Evolutionary conservation across 176 grass and related monocot genomes (phyloP).

Genomic region (Oryza meyeriana): DNA sequence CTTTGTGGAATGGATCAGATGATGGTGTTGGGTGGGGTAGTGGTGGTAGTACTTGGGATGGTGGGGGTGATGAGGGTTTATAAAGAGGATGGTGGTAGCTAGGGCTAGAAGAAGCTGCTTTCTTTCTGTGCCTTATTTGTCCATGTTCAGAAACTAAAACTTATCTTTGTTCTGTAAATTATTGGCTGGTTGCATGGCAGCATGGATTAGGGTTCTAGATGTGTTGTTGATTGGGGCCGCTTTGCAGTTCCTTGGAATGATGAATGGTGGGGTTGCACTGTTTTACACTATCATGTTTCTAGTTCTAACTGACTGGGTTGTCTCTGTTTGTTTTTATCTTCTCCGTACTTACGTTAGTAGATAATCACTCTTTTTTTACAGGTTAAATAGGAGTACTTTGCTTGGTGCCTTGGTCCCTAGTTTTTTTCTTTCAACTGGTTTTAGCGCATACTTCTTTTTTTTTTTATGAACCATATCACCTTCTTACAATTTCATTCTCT

Average conservation of each 20-base stretch:
- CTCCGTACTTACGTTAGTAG: neutral
- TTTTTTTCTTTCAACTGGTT: neutral
- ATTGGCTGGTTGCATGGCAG: conserved; percentile 37
- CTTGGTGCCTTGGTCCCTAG: neutral
- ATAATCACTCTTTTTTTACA: neutral
- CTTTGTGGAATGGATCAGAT: conserved; percentile 38
- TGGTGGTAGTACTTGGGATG: conserved; percentile 16
- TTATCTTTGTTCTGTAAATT: conserved; percentile 42
- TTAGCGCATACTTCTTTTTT: neutral
- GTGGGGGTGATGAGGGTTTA: conserved; percentile 27
- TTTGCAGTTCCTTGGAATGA: conserved; percentile 40
- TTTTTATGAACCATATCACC: neutral
- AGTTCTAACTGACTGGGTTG: conserved; percentile 29
- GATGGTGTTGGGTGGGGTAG: conserved; percentile 3
- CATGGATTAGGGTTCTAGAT: conserved; percentile 25
- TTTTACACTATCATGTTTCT: conserved; percentile 22
- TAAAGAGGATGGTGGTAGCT: conserved; percentile 33
- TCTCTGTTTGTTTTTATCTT: neutral
- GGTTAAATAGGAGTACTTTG: neutral
- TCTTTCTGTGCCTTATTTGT: conserved; percentile 35
- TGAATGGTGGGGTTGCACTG: conserved; percentile 33
- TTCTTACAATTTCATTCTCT: too few species aligned
- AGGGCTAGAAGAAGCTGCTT: conserved; percentile 29
- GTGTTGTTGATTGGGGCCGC: conserved; percentile 2
- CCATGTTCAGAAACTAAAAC: conserved; percentile 32